Base-by-base conservation (phyloP, 2,329 filamentous ascomycete genomes). In the Bipolaris victoriae region DNA sequence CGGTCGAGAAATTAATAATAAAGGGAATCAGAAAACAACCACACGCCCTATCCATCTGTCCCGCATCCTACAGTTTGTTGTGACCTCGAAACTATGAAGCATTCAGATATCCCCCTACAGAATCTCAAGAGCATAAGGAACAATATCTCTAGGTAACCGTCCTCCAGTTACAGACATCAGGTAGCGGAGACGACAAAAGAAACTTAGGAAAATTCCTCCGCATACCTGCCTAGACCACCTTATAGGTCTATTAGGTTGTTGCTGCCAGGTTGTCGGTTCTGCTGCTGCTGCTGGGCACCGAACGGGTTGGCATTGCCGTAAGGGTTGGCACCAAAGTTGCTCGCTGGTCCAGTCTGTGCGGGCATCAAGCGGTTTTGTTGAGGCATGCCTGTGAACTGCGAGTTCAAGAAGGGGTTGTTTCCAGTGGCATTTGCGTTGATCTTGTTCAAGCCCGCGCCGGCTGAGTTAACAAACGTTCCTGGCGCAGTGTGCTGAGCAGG, bases 401-500 rank as follows among this genome's bases (percentile, higher is more conserved):
- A 87, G 58, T 88, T 86, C 67, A 96, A 80, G 80, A 98, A 99
- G 0, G 95, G 95, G 73, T 98, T 98, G 80, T 86, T 95, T 31
- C 89, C 90, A 0, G 91, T 91, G 55, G 83, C 83, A 10, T 80
- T 77, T 3, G 83, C 81, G 62, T 92, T 90, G 41, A 97, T 78
- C 56, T 86, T 85, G 66, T 87, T 86, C 55, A 91, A 79, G n/a
- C 91, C 91, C 36, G 89, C 83, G 48, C 95, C 95, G 6, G 95
- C 92, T 58, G 91, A 96, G 79, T 99, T 99, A 79, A 99, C 89
- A 75, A 98, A 99, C 0, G 91, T 96, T 24, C 94, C 95, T 0
- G 95, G 95, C 1, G 95, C 92, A 0, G 95, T 99, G 77, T 99
- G 95, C 75, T 99, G 95, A 2, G 95, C 88, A 1, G 95, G 95